phyloP scores from a whole-genome alignment of 164 flowering plant genomes.

The Magnolia changhungtana region DNA sequence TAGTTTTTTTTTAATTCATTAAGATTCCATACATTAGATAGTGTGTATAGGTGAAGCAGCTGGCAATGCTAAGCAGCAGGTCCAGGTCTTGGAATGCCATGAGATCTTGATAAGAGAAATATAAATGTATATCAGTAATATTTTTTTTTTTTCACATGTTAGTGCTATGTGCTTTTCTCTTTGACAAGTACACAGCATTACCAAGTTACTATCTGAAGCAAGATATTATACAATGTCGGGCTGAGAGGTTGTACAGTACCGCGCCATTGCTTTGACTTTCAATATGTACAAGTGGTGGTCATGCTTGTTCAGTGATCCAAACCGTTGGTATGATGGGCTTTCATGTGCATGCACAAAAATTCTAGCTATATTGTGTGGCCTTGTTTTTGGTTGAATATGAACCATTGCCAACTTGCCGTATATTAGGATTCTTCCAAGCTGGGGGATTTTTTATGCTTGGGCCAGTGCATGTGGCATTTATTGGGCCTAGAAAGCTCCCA shows the following conservation, averaged over 20 bases:
- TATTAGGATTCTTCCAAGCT: too few relatives aligned
- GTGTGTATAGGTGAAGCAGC: constrained; percentile 27
- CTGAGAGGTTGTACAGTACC: not conserved
- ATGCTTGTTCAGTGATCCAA: not conserved
- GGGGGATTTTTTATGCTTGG: too few relatives aligned
- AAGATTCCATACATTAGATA: constrained; percentile 6
- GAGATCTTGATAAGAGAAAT: constrained; percentile 16
- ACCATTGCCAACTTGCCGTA: too few relatives aligned
- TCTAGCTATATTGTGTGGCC: not conserved
- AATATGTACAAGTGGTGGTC: not conserved
- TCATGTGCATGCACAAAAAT: not conserved
- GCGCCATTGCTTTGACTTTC: not conserved
- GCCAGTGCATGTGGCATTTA: too few relatives aligned
- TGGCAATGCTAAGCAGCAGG: constrained; percentile 6
- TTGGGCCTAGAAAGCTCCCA: too few relatives aligned
- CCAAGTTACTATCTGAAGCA: not conserved
- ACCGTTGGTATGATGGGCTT: not conserved
- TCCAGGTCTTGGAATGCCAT: constrained; percentile 4
- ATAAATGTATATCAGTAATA: constrained; percentile 29
- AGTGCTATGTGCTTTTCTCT: not conserved
- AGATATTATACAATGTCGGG: not conserved
- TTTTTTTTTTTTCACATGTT: not conserved
- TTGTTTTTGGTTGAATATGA: too few relatives aligned
- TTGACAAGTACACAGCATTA: not conserved
- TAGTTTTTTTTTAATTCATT: constrained; percentile 17